Base-by-base conservation (phyloP, 23 red algal species). In the Pyropia yezoensis region DNA sequence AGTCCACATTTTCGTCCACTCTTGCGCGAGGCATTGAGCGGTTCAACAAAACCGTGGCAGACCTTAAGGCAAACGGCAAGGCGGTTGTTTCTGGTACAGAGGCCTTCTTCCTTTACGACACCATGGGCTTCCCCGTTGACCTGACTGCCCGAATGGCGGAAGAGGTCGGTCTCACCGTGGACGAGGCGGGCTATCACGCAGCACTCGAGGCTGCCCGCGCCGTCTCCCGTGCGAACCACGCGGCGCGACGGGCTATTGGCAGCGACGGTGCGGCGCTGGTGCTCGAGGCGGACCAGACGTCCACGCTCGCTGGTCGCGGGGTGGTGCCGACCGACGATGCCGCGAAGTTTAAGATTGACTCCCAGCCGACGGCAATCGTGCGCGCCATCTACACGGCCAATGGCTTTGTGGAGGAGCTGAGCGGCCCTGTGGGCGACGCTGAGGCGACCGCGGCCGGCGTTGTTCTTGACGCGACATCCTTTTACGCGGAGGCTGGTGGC, bases 111-210 rank as follows among this genome's bases (percentile, higher is more conserved):
- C 65, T 98, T 62, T 98, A 98, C 65, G 94, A 98, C 60, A 90
- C 94, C 1, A 98, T 98, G 94, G 94, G 94, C 33, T 98, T 98
- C 75, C 94, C 94, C 9, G 75, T 98, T 50, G 94, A 98, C 61
- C 47, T 98, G 13, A 98, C 94, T 14, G 76, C 91, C 34, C 70
- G 85, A 17, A 89, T 98, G 85, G 94, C 94, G 6, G 83, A 83
- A 39, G 94, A 98, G 67, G 61, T 76, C 3, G 83, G 86, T 0
- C 53, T 98, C 28, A 78, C 73, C 66, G 85, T 98, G 51, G 86
- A 98, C 51, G 85, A 76, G 33, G 66, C 73, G 18, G 94, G 72
- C 12, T 98, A 88, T 49, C 22, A 82, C 13, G 70, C 61, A 32
- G 79, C 79, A 3, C 80, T 98, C 69, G 77, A 71, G 59, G 59